phyloP scores from a whole-genome alignment of 257 asterid species.

The Solanum paucissectum region DNA sequence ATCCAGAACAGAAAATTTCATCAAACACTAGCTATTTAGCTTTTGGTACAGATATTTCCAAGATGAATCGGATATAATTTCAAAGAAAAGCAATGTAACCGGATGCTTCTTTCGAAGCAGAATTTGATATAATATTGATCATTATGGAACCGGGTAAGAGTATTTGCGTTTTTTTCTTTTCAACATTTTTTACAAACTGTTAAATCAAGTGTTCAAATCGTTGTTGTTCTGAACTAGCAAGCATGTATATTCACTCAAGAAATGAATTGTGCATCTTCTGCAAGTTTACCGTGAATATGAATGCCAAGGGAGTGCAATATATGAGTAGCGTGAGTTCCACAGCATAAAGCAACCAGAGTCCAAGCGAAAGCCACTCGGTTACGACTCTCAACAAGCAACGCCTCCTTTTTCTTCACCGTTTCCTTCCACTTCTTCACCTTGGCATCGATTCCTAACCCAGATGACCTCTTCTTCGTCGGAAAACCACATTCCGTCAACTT shows the following conservation, averaged over 20 bases:
- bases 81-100: no score
- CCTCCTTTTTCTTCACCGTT: slow-evolving; percentile 74
- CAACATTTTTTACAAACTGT: background rate
- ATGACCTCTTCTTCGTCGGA: slow-evolving; percentile 61
- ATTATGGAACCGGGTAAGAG: background rate
- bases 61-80: background rate
- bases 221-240: background rate
- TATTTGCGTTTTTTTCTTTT: background rate
- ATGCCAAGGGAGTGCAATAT: slow-evolving; percentile 79
- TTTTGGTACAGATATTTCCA: background rate
- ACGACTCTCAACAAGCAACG: slow-evolving; percentile 58
- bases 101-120: background rate
- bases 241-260: background rate
- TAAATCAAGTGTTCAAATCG: background rate
- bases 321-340: slow-evolving; percentile 87
- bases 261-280: background rate
- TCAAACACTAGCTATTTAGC: background rate
- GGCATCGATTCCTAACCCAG: slow-evolving; percentile 73
- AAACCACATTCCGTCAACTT: slow-evolving; percentile 75
- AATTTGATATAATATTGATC: background rate
- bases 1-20: background rate
- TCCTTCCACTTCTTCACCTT: slow-evolving; percentile 91
- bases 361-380: slow-evolving; percentile 82
- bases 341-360: slow-evolving; percentile 91
- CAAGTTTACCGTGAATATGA: slow-evolving; percentile 70